phyloP scores from a whole-genome alignment of 2,329 filamentous ascomycete species.

The Rhexocercosporidium sp. region DNA sequence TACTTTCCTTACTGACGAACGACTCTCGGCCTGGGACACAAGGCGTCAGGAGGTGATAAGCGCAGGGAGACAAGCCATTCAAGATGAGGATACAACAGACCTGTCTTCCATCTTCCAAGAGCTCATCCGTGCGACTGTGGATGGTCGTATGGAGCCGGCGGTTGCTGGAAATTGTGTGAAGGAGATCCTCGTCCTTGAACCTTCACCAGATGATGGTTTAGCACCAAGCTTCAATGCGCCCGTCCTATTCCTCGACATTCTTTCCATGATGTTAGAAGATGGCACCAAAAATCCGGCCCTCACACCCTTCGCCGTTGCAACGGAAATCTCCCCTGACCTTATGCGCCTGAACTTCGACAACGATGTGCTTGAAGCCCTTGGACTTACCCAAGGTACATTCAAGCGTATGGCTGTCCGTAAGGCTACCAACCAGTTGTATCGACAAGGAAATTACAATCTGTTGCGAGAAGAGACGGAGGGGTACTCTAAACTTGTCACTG shows the following conservation, averaged over 20 bases:
- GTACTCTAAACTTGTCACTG: conserved; percentile 94
- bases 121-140: conserved; percentile 76
- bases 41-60: conserved; percentile 72
- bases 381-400: conserved; percentile 86
- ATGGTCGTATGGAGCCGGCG: conserved; percentile 66
- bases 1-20: conserved; percentile 74
- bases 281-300: conserved; percentile 56
- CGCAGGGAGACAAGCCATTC: conserved; percentile 66
- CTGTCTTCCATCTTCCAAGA: conserved; percentile 83
- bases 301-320: conserved; percentile 72
- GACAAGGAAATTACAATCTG: conserved; percentile 96
- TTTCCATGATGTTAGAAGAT: conserved; percentile 79
- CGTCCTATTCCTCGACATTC: conserved; percentile 79
- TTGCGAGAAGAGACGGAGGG: conserved; percentile 95
- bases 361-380: conserved; percentile 73
- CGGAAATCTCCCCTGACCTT: conserved; percentile 70
- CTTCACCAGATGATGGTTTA: conserved; percentile 53
- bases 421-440: conserved; percentile 90
- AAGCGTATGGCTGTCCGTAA: conserved; percentile 82
- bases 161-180: conserved; percentile 77
- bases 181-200: conserved; percentile 69
- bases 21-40: conserved; percentile 69
- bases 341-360: conserved; percentile 87
- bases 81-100: conserved; percentile 70
- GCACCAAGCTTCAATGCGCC: conserved; percentile 63